Conservation (phyloP, 2,329 filamentous ascomycete species). For the Penicillium hesseltinei region DNA sequence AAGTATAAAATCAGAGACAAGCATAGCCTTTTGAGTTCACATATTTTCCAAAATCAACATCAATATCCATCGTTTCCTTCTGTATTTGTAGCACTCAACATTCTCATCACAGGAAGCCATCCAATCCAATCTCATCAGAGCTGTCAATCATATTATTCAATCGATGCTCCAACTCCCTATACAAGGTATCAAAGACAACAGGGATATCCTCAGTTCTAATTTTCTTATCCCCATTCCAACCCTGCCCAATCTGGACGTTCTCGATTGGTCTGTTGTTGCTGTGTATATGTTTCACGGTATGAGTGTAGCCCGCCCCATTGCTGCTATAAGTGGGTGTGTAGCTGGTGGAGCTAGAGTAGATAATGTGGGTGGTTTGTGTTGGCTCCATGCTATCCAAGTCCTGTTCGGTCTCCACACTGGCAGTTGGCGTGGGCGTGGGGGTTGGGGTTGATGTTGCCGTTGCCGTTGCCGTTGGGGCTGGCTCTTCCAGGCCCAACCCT, state of each 20-base stretch:
- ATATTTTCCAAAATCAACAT: not conserved
- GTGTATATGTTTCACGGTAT: conserved; percentile 11
- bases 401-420: not conserved
- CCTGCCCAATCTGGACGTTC: conserved; percentile 18
- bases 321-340: conserved; percentile 1
- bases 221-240: conserved; percentile 10
- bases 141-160: conserved; percentile 25
- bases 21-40: not conserved
- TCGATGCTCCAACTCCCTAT: conserved; percentile 16
- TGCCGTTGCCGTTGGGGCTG: conserved; percentile 4
- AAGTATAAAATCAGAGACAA: not conserved
- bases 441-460: conserved; percentile 10
- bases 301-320: conserved; percentile 8
- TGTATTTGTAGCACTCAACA: not conserved
- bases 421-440: not conserved
- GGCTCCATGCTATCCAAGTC: not conserved
- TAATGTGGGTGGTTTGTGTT: conserved; percentile 7
- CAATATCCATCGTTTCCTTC: not conserved
- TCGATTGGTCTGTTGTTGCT: conserved; percentile 8
- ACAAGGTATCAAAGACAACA: conserved; percentile 19
- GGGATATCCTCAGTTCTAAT: conserved; percentile 18
- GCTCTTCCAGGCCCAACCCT: conserved; percentile 16
- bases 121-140: conserved; percentile 31
- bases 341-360: not conserved
- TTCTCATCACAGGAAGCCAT: not conserved